Evolutionary conservation across 2,329 filamentous ascomycete genomes (phyloP).

Genomic region (Hymenoscyphus linearis): DNA sequence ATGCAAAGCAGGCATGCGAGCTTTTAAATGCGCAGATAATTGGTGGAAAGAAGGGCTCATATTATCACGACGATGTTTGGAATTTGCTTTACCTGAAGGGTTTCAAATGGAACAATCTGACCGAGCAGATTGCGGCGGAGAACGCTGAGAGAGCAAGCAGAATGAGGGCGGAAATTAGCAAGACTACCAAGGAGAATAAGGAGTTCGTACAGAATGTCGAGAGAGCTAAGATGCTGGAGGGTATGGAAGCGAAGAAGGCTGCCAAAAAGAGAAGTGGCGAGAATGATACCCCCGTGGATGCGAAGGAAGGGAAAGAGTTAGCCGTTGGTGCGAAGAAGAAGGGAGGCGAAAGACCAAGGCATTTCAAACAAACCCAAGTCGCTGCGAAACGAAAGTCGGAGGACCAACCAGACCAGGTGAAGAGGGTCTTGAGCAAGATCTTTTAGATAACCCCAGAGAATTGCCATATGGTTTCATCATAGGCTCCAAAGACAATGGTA

Average conservation of each 20-base stretch:
- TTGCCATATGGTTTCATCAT: not conserved
- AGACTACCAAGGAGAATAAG: constrained; percentile 74
- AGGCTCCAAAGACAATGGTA: not conserved
- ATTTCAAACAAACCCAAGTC: constrained; percentile 63
- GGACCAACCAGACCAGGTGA: constrained; percentile 51
- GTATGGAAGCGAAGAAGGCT: constrained; percentile 59
- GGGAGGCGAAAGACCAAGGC: constrained; percentile 37
- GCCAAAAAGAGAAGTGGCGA: constrained; percentile 39
- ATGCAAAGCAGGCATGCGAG: constrained; percentile 72
- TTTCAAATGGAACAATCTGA: constrained; percentile 74
- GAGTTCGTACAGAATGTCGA: constrained; percentile 76
- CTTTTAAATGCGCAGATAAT: constrained; percentile 72
- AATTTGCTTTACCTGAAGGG: constrained; percentile 75
- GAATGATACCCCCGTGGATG: constrained; percentile 25
- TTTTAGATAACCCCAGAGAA: constrained; percentile 40
- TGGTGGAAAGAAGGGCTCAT: constrained; percentile 76
- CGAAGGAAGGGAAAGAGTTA: constrained; percentile 11
- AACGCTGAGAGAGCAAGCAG: constrained; percentile 73
- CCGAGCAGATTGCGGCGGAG: constrained; percentile 74
- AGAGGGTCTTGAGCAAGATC: constrained; percentile 59
- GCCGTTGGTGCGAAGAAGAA: constrained; percentile 25
- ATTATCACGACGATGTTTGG: constrained; percentile 85
- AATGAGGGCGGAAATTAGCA: constrained; percentile 71
- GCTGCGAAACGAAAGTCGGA: constrained; percentile 43
- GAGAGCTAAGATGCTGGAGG: constrained; percentile 71